Conservation (phyloP, 2,329 filamentous ascomycete species). For the Phialocephala subalpina region DNA sequence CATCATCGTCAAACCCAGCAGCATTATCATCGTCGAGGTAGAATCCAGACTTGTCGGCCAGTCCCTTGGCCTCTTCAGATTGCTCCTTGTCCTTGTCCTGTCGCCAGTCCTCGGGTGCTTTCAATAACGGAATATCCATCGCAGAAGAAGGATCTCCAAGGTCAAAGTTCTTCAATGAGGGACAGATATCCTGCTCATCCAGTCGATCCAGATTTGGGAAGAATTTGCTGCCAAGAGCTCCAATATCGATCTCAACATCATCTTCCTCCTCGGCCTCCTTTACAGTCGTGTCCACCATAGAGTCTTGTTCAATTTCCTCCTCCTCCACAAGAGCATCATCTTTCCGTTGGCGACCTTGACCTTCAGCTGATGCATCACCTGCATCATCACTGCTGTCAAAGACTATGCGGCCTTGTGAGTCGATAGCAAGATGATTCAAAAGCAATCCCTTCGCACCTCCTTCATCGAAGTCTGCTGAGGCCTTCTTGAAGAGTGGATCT, state of each 20-base stretch:
- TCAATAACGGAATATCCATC: conserved; percentile 90
- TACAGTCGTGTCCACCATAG: conserved; percentile 44
- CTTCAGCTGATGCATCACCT: conserved; percentile 57
- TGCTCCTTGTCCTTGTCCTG: conserved; percentile 73
- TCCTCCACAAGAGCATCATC: conserved; percentile 72
- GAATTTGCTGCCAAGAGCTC: conserved; percentile 78
- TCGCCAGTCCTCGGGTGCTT: conserved; percentile 86
- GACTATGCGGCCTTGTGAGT: conserved; percentile 89
- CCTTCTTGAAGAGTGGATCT: conserved; percentile 98
- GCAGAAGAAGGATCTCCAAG: conserved; percentile 86
- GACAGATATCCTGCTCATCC: conserved; percentile 91
- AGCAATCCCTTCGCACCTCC: conserved; percentile 95
- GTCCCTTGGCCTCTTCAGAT: conserved; percentile 55
- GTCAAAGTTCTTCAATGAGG: conserved; percentile 92
- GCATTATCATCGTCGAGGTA: conserved; percentile 89
- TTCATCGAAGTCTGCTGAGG: conserved; percentile 97
- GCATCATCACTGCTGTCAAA: conserved; percentile 97
- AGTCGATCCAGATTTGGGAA: conserved; percentile 82
- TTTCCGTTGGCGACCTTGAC: conserved; percentile 40
- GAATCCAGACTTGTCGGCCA: conserved; percentile 77
- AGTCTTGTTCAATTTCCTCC: conserved; percentile 50
- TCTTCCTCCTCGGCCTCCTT: conserved; percentile 57
- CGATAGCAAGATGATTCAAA: conserved; percentile 96
- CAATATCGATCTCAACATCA: conserved; percentile 81
- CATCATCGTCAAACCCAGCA: conserved; percentile 83